Evolutionary conservation across 2,329 filamentous ascomycete species (phyloP), one percentile per base, ranked within the genome.

Genomic region (Fusarium chaquense): DNA sequence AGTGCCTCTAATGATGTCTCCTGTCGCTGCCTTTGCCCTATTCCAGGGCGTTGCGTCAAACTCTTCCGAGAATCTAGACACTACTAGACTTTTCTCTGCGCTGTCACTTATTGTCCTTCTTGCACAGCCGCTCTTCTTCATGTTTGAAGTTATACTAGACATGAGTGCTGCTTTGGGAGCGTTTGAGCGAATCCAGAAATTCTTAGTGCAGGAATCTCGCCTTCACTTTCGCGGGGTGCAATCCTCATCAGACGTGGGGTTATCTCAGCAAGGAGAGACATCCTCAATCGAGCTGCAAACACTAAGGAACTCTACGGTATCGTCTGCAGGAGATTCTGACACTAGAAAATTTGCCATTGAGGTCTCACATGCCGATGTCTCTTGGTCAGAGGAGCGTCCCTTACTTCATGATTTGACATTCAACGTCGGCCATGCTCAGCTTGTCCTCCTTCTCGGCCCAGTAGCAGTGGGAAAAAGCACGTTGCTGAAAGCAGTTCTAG

Each of bases 391-490:
- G 5, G 72, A 75, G 12, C 76, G 65, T 15, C 59, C 65, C 18
- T 58, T 73, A 13, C 71, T 84, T 5, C 66, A 44, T 1, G 52
- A 78, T 10, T 69, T 84, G 24, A 67, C 77, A n/a, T 71, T 84
- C 5, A 69, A 63, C 0, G 61, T 84, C 4, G 65, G 70, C 4
- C 55, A 62, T 0, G 74, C 69, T 5, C 69, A 77, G 6, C 75
- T 85, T 11, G 81, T 76, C 11, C 76, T 84, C 6, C 67, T 85
- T 1, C 73, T 82, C 12, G 83, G 83, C 0, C 81, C 82, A 1
- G 75, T 84, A 6, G 83, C 79, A 1, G 81, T 79, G 1, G 83
- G 83, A 0, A 85, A 85, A 64, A 83, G 80, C 0, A 81, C 83
- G 0, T 65, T 85, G 1, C 78, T 82, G 64, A 81, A 81, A 53